Evolutionary conservation across 371 early-diverging fungal species (phyloP).

Genomic region (Haplosporangium sp.): DNA sequence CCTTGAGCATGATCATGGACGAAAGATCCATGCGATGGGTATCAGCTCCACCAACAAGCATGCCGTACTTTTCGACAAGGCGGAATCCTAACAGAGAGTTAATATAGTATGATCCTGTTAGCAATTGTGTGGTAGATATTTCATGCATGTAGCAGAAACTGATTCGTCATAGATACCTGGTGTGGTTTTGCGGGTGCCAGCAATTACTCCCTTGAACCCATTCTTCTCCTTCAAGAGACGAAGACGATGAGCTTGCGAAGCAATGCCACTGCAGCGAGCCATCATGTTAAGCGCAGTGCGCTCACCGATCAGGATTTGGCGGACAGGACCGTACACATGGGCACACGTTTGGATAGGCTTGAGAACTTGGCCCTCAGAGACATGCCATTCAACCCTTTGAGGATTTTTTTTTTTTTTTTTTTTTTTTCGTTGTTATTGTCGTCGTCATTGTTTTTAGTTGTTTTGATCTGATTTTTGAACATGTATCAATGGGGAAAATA

Average conservation of each 20-base stretch:
- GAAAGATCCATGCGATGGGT: slow-evolving; percentile 97
- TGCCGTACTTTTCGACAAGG: slow-evolving; percentile 97
- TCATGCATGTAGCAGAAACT: too few relatives aligned
- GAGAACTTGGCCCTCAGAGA: slow-evolving; percentile 83
- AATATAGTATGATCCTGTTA: neutral
- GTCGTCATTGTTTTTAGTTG: neutral
- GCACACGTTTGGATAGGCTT: slow-evolving; percentile 83
- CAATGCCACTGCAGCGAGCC: slow-evolving; percentile 94
- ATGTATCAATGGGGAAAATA: neutral
- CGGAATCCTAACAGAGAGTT: slow-evolving; percentile 79
- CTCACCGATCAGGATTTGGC: slow-evolving; percentile 92
- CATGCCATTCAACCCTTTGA: slow-evolving; percentile 84
- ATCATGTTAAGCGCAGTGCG: slow-evolving; percentile 95
- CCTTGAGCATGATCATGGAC: slow-evolving; percentile 98
- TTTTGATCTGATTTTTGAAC: neutral
- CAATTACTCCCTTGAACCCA: slow-evolving; percentile 89
- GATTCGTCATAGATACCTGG: slow-evolving; percentile 71
- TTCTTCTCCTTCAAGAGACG: slow-evolving; percentile 73
- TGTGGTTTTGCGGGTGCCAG: slow-evolving; percentile 98
- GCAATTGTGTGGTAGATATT: too few relatives aligned
- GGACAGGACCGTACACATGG: slow-evolving; percentile 85
- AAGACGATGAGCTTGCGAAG: slow-evolving; percentile 84
- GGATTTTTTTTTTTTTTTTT: too few relatives aligned
- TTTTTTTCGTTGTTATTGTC: too few relatives aligned
- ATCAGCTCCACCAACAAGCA: slow-evolving; percentile 96